These are phyloP conservation scores for Ichthyophthirius multifiliis DNA, from an alignment of 169 alveolate genomes.

Conservation along the genomic window DNA sequence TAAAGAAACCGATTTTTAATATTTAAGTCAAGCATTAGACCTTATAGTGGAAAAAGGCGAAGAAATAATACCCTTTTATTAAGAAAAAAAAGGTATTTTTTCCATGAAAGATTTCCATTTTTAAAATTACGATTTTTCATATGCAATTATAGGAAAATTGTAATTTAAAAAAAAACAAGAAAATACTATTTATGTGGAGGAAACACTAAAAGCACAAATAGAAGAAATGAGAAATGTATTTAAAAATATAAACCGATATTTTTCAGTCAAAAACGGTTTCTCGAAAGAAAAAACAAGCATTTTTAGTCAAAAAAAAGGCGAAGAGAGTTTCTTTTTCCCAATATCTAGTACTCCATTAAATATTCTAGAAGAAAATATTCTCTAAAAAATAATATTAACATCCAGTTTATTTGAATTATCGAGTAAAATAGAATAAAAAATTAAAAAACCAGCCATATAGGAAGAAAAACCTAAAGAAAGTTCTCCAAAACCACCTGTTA, in stretches of 20 bases:
- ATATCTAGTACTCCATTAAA: background rate
- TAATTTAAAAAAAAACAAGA: background rate
- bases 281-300: background rate
- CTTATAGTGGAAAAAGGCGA: conserved; percentile 5
- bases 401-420: background rate
- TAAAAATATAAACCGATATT: background rate
- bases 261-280: background rate
- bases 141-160: background rate
- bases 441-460: background rate
- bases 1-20: too few species aligned
- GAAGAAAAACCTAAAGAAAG: too few species aligned
- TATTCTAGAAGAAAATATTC: background rate
- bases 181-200: too few species aligned
- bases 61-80: background rate
- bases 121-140: background rate
- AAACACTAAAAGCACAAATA: background rate
- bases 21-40: too few species aligned
- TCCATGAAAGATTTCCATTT: background rate
- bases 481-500: too few species aligned
- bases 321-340: background rate
- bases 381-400: background rate
- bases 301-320: background rate
- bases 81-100: background rate
- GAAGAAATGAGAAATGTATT: background rate
- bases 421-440: background rate